Percentiles rank a stretch among this genome's conserved stretches.
phyloP scores from a whole-genome alignment of 495 filamentous ascomycete genomes.

The Aspergillus indologenus region DNA sequence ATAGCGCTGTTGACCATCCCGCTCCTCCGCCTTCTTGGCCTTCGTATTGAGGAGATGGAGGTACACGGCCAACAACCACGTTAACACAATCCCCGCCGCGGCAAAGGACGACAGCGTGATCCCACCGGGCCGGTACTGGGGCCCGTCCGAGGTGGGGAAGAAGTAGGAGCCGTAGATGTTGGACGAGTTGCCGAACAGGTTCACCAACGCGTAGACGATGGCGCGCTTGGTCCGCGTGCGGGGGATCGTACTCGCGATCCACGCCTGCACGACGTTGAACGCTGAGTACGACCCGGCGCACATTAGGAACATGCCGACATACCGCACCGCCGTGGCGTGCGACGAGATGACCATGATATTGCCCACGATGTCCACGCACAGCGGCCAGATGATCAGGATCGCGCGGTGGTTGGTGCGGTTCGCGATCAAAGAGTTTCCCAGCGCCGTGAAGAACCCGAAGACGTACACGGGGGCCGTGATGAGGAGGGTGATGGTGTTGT shows the following conservation, averaged over 20 bases:
- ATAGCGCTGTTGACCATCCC: neutral
- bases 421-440: constrained; percentile 40
- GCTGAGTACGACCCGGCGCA: constrained; percentile 25
- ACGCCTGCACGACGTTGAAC: constrained; percentile 24
- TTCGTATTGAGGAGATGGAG: neutral
- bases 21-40: neutral
- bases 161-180: constrained; percentile 28
- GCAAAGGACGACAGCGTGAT: constrained; percentile 25
- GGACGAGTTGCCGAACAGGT: constrained; percentile 23
- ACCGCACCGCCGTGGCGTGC: constrained; percentile 17
- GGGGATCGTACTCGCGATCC: constrained; percentile 23
- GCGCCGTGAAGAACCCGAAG: constrained; percentile 27
- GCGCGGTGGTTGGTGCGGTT: constrained; percentile 48
- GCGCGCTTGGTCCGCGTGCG: constrained; percentile 22
- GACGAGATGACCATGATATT: constrained; percentile 21
- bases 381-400: constrained; percentile 18
- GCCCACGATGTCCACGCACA: constrained; percentile 16
- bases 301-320: constrained; percentile 28
- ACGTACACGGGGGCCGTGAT: constrained; percentile 31
- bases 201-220: constrained; percentile 24
- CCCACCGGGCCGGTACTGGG: constrained; percentile 22
- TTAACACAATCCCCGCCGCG: constrained; percentile 13
- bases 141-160: constrained; percentile 19
- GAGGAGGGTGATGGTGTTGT: constrained; percentile 25
- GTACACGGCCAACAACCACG: neutral